phyloP scores from a whole-genome alignment of 2,329 filamentous ascomycete genomes.

The Diaporthe eres region DNA sequence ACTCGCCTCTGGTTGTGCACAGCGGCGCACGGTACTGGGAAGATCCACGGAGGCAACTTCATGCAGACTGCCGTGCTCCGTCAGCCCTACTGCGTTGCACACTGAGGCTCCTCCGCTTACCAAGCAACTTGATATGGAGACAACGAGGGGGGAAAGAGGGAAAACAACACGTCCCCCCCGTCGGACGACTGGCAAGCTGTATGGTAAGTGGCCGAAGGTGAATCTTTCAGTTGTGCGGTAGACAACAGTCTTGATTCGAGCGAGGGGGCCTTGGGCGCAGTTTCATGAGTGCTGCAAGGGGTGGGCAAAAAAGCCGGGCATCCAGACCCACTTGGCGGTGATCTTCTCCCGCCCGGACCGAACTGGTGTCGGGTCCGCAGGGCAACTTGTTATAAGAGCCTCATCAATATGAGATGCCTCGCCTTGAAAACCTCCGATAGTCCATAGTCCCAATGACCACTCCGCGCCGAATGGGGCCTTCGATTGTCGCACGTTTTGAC shows the following conservation, averaged over 20 bases:
- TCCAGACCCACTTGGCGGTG: slow-evolving; percentile 31
- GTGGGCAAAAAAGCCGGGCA: not conserved
- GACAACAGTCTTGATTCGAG: not conserved
- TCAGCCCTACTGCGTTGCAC: slow-evolving; percentile 17
- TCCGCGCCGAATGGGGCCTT: not conserved
- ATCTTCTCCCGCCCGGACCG: slow-evolving; percentile 27
- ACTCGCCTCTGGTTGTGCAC: slow-evolving; percentile 17
- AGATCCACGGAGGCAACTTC: slow-evolving; percentile 25
- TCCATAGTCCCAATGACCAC: not conserved
- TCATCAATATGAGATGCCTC: slow-evolving; percentile 35
- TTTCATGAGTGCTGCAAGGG: slow-evolving; percentile 34
- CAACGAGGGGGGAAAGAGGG: not conserved
- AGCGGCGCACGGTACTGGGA: slow-evolving; percentile 22
- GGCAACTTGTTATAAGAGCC: slow-evolving; percentile 24
- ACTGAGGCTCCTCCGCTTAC: not conserved
- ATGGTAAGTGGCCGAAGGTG: not conserved
- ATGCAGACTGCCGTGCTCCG: slow-evolving; percentile 25
- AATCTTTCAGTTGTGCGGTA: not conserved
- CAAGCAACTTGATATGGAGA: slow-evolving; percentile 5
- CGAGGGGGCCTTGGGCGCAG: slow-evolving; percentile 1
- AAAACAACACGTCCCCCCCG: not conserved
- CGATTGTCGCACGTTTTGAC: slow-evolving; percentile 3
- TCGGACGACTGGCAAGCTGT: not conserved
- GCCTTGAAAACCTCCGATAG: slow-evolving; percentile 12
- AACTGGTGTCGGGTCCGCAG: slow-evolving; percentile 20